Base-by-base conservation (phyloP, 176 grass and related monocot genomes). In the Eleusine indica region DNA sequence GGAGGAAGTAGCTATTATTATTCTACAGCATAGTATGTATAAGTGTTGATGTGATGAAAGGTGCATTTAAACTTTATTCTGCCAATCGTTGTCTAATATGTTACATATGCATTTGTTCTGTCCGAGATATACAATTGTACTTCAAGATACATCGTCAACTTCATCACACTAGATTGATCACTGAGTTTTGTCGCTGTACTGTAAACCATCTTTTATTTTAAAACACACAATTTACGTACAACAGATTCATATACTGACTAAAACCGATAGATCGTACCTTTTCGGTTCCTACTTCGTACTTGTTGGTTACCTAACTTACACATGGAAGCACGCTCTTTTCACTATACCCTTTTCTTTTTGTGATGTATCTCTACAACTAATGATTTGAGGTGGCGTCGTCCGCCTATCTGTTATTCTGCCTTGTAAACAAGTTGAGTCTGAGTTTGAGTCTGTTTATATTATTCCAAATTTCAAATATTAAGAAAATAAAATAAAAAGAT, bases 41-140 rank as follows among this genome's bases (percentile, higher is more conserved):
- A 32, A 75, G 52, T 39, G 42, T 53, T 11, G 29, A 17, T 42
- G 29, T 75, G 2, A 48, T 18, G 41, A 57, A 74, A 78, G 12
- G 17, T 80, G 35, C 61, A 53, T 29, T 62, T 3, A 11, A 25
- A n/a, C n/a, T 79, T 79, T 53, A 53, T 53, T 52, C 35, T 28
- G 35, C 32, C 25, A 53, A 4, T 68, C 42, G 62, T 8, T 46
- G 17, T 21, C 47, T 29, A 22, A 54, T 9, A 40, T 71, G 29
- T 51, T 47, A 42, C 56, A 65, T 61, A 58, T 25, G 60, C 68
- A 68, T 46, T 57, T 54, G 0, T 48, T 58, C 16, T 70, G 18
- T 58, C 15, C 4, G 13, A 42, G 13, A 42, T 83, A 46, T n/a
- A 57, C 25, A 41, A 47, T 32, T 76, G 65, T 83, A 65, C 73